Conservation (phyloP, 331 rosid genomes). For the Arachis monticola region DNA sequence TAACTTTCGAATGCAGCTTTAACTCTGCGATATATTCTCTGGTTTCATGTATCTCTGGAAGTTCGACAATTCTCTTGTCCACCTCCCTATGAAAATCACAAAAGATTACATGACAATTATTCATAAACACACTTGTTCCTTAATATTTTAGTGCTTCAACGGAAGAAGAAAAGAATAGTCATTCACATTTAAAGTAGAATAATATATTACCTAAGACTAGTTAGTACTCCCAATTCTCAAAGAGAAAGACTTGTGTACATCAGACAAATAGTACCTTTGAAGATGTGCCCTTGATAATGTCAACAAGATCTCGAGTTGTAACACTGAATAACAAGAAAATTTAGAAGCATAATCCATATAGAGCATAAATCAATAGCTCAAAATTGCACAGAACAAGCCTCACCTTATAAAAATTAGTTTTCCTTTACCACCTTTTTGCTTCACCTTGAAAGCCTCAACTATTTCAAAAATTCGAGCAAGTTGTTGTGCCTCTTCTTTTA, state of each 20-base stretch:
- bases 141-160: neutral
- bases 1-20: no score
- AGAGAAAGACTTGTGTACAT: neutral
- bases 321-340: no score
- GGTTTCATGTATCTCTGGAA: conserved; percentile 48
- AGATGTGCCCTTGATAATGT: no score
- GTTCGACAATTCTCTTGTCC: conserved; percentile 74
- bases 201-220: neutral
- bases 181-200: neutral
- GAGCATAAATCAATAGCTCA: no score
- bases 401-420: no score
- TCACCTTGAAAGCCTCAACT: no score
- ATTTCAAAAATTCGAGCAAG: no score
- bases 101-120: neutral
- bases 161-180: neutral
- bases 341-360: no score
- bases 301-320: no score
- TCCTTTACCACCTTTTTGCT: no score
- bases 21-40: conserved; percentile 55
- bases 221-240: neutral
- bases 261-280: neutral
- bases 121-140: neutral
- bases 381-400: no score
- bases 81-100: conserved; percentile 63
- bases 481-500: no score